These are phyloP conservation scores for Trametes cingulata DNA, from an alignment of 768 basidiomycete species.

Conservation along the genomic window DNA sequence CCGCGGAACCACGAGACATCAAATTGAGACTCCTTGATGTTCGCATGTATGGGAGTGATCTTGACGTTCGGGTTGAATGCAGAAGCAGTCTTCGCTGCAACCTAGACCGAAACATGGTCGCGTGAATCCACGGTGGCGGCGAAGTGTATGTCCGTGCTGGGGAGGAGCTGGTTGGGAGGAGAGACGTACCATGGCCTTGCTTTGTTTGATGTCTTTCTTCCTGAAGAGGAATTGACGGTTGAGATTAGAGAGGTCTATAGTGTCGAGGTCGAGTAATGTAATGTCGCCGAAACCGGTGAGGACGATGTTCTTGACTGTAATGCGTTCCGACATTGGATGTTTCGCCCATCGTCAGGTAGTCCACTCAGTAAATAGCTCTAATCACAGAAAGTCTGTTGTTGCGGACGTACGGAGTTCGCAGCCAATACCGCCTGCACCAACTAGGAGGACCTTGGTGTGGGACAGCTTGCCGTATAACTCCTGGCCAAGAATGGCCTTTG, in stretches of 20 bases:
- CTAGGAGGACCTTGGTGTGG: conserved; percentile 74
- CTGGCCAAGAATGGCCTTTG: conserved; percentile 76
- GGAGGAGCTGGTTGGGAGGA: background rate
- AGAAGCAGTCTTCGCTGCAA: conserved; percentile 80
- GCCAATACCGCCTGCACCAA: conserved; percentile 96
- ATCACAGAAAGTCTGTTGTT: too few species aligned
- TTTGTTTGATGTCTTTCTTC: conserved; percentile 96
- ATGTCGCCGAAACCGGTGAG: conserved; percentile 91
- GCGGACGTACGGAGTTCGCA: conserved; percentile 81
- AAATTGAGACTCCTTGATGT: conserved; percentile 92
- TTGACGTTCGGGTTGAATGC: conserved; percentile 87
- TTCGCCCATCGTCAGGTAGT: too few species aligned
- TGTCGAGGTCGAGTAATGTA: conserved; percentile 93
- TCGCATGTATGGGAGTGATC: conserved; percentile 88
- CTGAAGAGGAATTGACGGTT: conserved; percentile 96
- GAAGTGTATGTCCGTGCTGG: background rate
- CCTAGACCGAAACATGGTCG: conserved; percentile 39
- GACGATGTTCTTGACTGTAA: conserved; percentile 90
- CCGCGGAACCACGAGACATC: conserved; percentile 87
- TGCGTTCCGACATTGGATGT: background rate
- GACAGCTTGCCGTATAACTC: conserved; percentile 64
- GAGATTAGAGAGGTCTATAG: conserved; percentile 96
- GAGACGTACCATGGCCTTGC: conserved; percentile 82
- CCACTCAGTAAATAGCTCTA: too few species aligned
- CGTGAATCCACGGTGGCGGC: background rate